Base-by-base conservation (phyloP, 1,139 yeast genomes). In the Trichomonascaceae sp. region DNA sequence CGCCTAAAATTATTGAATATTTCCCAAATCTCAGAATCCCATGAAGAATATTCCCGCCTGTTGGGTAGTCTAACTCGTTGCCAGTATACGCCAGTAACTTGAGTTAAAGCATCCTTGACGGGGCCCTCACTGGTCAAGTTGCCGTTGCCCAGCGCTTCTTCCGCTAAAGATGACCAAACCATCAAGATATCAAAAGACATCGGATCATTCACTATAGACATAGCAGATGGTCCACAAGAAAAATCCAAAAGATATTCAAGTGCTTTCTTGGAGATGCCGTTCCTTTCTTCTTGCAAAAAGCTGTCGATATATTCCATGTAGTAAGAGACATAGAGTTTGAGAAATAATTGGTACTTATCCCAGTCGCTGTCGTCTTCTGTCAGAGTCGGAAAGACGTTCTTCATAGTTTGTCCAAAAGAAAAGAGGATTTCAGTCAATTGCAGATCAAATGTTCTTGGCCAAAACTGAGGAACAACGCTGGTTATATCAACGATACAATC, bases 161-260 rank as follows among this genome's bases (percentile, higher is more conserved):
- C 95, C 9, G 85, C 82, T 53, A 86, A 74, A 55, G 83, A 85
- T 53, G 81, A 80, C 98, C 98, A 93, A 64, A 90, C 88, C 53
- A 83, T 83, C 4, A 87, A 74, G 60, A 89, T 74, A 54, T 83
- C 84, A 47, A 78, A 81, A 15, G 95, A 85, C 12, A 87, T 72
- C 15, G 71, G 71, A 65, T 91, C 96, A 27, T 88, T 91, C 0
- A 75, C 70, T 0, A 85, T 75, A 0, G 96, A 87, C 4, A 41
- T 24, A 0, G 85, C 83, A 0, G 85, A 84, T 13, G 27, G 32
- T 3, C 79, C 77, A 53, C 78, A 76, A 0, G 95, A 81, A 51
- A 90, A 68, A 44, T 74, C 74, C 24, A 85, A 59, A 12, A 87
- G 68, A n/a, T 60, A 57, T 9, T 62, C 58, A 32, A 69, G 57